Evolutionary conservation across 2,329 filamentous ascomycete species (phyloP), one percentile per base, ranked within the genome.

Genomic region (Alternaria alternata): DNA sequence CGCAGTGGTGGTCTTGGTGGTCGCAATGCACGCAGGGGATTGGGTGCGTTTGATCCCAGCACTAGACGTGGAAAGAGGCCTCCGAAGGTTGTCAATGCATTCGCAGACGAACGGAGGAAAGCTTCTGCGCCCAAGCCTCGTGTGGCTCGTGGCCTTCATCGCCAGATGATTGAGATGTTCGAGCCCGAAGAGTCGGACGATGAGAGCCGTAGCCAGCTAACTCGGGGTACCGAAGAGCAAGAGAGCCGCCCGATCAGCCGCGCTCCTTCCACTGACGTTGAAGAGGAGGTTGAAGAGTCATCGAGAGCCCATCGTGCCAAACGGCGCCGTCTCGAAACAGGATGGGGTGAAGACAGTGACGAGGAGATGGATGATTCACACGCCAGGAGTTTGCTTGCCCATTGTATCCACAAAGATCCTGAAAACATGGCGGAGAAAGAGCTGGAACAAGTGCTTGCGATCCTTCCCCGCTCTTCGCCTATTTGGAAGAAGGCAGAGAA

Each of bases 111-210:
- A 86, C 75, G 88, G 57, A 84, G 86, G 56, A 86, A 85, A 65
- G 81, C 82, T 57, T 81, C 82, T 43, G 78, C 84, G 39, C 86
- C 79, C 70, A 86, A 64, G 74, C 85, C 74, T 75, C 89, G 88
- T 62, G 86, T 88, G 24, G 82, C 85, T 16, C 88, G 93, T 54
- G 91, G 92, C 7, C 84, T 98, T 18, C 93, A 97, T 75, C 91
- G 96, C 79, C 87, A 89, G 34, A 83, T 95, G 63, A 86, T 91
- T 65, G 87, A 89, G 65, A 87, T 91, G 73, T 87, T 90, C 63
- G 91, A 91, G 64, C 91, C 91, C 38, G 92, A 97, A 75, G 96
- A 93, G 0, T 94, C 97, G 65, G 94, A 84, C 56, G 83, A 96
- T 67, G 93, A 97, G 64, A 86, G 86, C 47, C 81, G 84, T 51